These are phyloP conservation scores for Dendrobium catenatum DNA, from an alignment of 106 monocot species.

Conservation along the genomic window DNA sequence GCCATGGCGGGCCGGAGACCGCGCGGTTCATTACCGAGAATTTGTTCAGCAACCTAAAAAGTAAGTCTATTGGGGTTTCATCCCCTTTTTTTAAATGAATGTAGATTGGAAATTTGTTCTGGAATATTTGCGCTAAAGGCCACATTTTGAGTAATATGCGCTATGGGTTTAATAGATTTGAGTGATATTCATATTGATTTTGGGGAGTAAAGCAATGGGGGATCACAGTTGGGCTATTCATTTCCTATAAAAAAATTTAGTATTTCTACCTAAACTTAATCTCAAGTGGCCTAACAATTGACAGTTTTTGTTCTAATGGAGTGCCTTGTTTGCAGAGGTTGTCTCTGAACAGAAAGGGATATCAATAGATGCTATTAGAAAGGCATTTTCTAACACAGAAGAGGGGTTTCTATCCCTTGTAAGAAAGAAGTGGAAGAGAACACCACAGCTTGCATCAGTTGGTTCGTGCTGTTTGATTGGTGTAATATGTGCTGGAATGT, in stretches of 20 bases:
- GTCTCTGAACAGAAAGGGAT: slow-evolving; percentile 24
- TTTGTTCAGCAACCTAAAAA: slow-evolving; percentile 24
- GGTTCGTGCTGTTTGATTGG: slow-evolving; percentile 27
- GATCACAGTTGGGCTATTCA: too few relatives aligned
- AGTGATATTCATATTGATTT: too few relatives aligned
- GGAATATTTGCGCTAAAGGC: background rate
- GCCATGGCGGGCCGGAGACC: slow-evolving; percentile 31
- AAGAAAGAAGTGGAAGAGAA: slow-evolving; percentile 18
- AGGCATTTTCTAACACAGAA: slow-evolving; percentile 28
- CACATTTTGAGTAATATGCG: too few relatives aligned
- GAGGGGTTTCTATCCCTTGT: slow-evolving; percentile 26
- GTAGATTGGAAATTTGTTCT: background rate
- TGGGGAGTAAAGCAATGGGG: too few relatives aligned
- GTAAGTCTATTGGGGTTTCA: slow-evolving; percentile 3
- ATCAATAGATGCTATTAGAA: slow-evolving; percentile 24
- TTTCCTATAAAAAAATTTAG: too few relatives aligned
- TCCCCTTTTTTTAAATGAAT: background rate
- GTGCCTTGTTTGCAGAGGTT: slow-evolving; percentile 21
- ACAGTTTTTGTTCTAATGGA: background rate
- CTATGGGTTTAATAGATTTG: too few relatives aligned
- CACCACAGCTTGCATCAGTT: slow-evolving; percentile 31
- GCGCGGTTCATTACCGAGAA: slow-evolving; percentile 22
- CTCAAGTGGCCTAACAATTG: background rate
- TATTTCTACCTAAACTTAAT: too few relatives aligned
- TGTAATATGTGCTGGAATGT: slow-evolving; percentile 13